Conservation (phyloP, 371 early-diverging fungal genomes). For the Chytridiales sp. region DNA sequence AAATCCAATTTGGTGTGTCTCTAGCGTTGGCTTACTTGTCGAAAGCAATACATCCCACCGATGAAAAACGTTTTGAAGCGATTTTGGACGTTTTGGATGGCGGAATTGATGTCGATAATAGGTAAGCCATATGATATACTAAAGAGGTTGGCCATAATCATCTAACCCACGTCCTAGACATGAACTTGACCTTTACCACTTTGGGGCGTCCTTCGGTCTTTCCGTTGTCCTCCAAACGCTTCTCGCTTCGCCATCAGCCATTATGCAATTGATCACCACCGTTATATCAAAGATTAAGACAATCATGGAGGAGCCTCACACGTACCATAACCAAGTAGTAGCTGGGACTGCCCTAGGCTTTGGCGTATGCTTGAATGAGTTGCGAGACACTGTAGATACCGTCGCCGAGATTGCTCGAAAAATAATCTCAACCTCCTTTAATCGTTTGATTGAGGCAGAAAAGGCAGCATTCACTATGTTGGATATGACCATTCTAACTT, state of each 20-base stretch:
- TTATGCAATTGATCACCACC: neutral
- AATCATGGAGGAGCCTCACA: neutral
- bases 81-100: neutral
- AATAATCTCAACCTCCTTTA: no score
- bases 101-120: neutral
- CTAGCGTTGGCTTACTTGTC: slow-evolving; percentile 15
- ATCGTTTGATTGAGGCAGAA: no score
- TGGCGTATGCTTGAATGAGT: neutral
- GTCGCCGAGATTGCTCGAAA: slow-evolving; percentile 3
- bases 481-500: no score
- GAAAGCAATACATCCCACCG: slow-evolving; percentile 19
- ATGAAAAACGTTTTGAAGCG: slow-evolving; percentile 18
- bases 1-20: slow-evolving; percentile 28
- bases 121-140: neutral
- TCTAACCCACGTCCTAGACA: no score
- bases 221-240: slow-evolving; percentile 1
- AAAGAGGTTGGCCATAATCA: neutral
- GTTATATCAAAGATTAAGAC: neutral
- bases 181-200: neutral
- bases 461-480: no score
- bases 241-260: neutral
- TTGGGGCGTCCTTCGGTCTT: slow-evolving; percentile 9
- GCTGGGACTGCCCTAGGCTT: slow-evolving; percentile 2
- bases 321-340: neutral
- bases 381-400: neutral